Percentiles rank a stretch among this genome's conserved stretches.
Conservation (phyloP, 2,329 filamentous ascomycete genomes). For the Trichoderma koningiopsis region DNA sequence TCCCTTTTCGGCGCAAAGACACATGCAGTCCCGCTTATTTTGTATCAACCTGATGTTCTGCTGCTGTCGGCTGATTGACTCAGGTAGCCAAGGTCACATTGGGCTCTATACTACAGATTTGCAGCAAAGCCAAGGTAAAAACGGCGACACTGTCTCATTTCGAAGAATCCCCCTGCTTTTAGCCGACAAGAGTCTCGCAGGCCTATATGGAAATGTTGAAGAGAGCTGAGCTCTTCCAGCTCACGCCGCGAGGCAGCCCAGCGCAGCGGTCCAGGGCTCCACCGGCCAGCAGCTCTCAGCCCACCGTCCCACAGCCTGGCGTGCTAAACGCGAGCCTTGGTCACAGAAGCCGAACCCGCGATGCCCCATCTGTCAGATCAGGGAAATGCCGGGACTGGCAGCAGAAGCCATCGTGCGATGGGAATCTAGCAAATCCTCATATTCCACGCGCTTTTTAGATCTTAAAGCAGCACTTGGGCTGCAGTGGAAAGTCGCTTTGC, state of each 20-base stretch:
- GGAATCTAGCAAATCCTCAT: neutral
- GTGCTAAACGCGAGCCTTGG: neutral
- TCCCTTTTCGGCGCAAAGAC: neutral
- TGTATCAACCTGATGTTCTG: neutral
- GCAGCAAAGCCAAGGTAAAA: neutral
- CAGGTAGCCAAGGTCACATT: neutral
- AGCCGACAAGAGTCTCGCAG: neutral
- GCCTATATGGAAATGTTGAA: neutral
- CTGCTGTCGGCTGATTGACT: neutral
- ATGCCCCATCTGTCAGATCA: constrained; percentile 6
- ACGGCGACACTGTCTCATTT: neutral
- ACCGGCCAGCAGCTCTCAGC: constrained; percentile 8
- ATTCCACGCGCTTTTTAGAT: neutral
- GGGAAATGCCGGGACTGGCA: neutral
- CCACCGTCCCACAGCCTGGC: constrained; percentile 7
- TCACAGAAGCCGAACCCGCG: neutral
- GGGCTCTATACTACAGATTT: neutral
- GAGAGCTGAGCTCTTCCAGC: neutral
- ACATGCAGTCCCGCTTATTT: neutral
- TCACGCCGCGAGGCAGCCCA: neutral
- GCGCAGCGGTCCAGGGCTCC: neutral
- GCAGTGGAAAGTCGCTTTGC: neutral
- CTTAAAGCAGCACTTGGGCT: neutral
- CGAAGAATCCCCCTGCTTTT: neutral
- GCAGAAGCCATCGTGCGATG: neutral